These are phyloP conservation scores for Huntiella decipiens DNA, from an alignment of 2,329 filamentous ascomycete genomes.

Conservation along the genomic window DNA sequence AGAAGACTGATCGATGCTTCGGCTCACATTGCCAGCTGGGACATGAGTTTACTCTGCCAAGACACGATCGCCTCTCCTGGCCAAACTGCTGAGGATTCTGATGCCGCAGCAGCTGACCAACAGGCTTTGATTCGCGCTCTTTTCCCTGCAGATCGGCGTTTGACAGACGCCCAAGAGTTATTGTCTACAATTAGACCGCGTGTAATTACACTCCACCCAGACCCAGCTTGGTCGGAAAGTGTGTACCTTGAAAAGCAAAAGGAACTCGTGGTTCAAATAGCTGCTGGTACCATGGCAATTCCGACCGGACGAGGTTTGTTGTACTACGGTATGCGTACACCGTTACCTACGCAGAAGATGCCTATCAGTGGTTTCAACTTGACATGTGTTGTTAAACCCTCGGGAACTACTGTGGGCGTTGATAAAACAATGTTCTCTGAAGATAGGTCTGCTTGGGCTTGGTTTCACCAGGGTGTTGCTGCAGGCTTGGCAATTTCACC, in stretches of 20 bases:
- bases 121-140: constrained; percentile 68
- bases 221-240: constrained; percentile 65
- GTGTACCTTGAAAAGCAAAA: constrained; percentile 86
- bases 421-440: constrained; percentile 77
- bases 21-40: constrained; percentile 48
- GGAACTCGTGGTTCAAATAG: constrained; percentile 68
- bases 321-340: constrained; percentile 71
- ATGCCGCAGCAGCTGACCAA: constrained; percentile 66
- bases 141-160: constrained; percentile 78
- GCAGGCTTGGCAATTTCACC: constrained; percentile 80
- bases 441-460: constrained; percentile 95
- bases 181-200: constrained; percentile 73
- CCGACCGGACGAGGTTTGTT: constrained; percentile 74
- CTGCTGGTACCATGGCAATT: constrained; percentile 71
- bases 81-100: constrained; percentile 40
- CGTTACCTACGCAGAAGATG: constrained; percentile 81
- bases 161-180: constrained; percentile 67
- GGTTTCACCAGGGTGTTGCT: constrained; percentile 93
- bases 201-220: constrained; percentile 54
- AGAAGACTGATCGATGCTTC: constrained; percentile 22
- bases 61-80: constrained; percentile 39
- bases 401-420: constrained; percentile 81
- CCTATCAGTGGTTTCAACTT: constrained; percentile 80
- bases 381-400: constrained; percentile 77
- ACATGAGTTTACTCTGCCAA: constrained; percentile 61